These are phyloP conservation scores for Drechslerella coelobrocha DNA, from an alignment of 2,329 filamentous ascomycete species.

Conservation along the genomic window DNA sequence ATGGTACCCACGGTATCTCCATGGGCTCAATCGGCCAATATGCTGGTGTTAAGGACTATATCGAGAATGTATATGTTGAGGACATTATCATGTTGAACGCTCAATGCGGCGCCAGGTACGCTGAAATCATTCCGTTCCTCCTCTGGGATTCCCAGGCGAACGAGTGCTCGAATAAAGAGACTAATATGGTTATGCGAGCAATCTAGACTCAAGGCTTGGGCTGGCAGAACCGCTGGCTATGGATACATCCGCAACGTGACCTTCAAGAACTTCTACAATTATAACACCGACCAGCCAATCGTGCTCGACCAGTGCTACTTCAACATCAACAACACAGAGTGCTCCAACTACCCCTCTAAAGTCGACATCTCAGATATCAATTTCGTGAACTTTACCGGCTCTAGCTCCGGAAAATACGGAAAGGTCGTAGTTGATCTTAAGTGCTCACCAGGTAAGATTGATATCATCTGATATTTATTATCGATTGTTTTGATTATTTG, in stretches of 20 bases:
- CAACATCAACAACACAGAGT: conserved; percentile 64
- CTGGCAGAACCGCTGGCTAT: conserved; percentile 66
- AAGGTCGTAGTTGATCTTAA: conserved; percentile 65
- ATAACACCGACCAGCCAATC: conserved; percentile 66
- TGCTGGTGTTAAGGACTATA: conserved; percentile 64
- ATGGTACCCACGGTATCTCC: conserved; percentile 66
- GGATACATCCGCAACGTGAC: conserved; percentile 70
- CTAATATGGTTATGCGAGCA: conserved; percentile 57
- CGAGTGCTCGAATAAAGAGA: background rate
- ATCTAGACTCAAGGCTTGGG: conserved; percentile 67
- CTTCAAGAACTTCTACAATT: conserved; percentile 68
- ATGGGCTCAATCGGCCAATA: conserved; percentile 69
- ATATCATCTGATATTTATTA: background rate
- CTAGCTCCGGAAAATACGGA: conserved; percentile 66
- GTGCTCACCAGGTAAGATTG: conserved; percentile 62
- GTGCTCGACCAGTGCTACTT: conserved; percentile 71
- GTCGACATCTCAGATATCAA: conserved; percentile 68
- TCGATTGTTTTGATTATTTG: background rate
- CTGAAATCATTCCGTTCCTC: too few species aligned
- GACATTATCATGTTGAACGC: conserved; percentile 67
- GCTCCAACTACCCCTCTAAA: conserved; percentile 64
- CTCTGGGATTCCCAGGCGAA: conserved; percentile 2
- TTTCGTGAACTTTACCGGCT: conserved; percentile 68
- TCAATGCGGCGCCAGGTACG: conserved; percentile 55
- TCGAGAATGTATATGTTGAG: conserved; percentile 67